Percentiles rank a stretch among this genome's conserved stretches.
phyloP scores from a whole-genome alignment of 495 filamentous ascomycete genomes.

The Hypoxylon crocopeplum region DNA sequence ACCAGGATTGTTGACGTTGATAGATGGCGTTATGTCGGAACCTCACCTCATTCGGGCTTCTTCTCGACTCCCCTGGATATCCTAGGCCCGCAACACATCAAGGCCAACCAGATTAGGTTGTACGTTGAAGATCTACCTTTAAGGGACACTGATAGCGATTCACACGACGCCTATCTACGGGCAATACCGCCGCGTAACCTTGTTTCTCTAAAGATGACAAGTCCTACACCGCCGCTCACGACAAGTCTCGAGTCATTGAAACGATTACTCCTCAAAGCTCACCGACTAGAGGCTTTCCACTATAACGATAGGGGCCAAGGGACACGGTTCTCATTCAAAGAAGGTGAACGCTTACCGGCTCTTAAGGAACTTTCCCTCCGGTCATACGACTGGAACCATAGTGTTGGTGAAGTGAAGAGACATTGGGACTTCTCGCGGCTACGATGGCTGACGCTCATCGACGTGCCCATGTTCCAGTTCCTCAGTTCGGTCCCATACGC shows the following conservation, averaged over 20 bases:
- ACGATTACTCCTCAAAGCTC: constrained; percentile 33
- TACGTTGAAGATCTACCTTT: constrained; percentile 41
- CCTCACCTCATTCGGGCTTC: constrained; percentile 2
- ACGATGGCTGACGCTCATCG: constrained; percentile 31
- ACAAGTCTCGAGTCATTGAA: constrained; percentile 35
- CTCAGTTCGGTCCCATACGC: constrained; percentile 33
- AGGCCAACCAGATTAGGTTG: constrained; percentile 20
- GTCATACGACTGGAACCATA: constrained; percentile 46
- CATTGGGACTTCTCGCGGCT: constrained; percentile 46
- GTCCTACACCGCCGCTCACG: constrained; percentile 34
- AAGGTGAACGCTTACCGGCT: constrained; percentile 40
- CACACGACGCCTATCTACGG: constrained; percentile 21
- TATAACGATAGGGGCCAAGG: constrained; percentile 41
- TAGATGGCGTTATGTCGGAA: constrained; percentile 37
- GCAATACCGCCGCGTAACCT: constrained; percentile 33
- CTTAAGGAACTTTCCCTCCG: constrained; percentile 39
- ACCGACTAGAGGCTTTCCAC: constrained; percentile 29
- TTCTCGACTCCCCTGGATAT: constrained; percentile 34
- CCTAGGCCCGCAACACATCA: constrained; percentile 13
- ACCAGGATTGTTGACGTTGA: no score
- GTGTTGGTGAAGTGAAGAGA: constrained; percentile 9
- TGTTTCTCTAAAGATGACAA: constrained; percentile 37
- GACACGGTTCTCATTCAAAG: constrained; percentile 35
- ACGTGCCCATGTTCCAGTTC: constrained; percentile 41
- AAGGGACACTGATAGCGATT: constrained; percentile 4